Evolutionary conservation across 148 eudicot genomes (phyloP).

Genomic region (Nepenthes gracilis): DNA sequence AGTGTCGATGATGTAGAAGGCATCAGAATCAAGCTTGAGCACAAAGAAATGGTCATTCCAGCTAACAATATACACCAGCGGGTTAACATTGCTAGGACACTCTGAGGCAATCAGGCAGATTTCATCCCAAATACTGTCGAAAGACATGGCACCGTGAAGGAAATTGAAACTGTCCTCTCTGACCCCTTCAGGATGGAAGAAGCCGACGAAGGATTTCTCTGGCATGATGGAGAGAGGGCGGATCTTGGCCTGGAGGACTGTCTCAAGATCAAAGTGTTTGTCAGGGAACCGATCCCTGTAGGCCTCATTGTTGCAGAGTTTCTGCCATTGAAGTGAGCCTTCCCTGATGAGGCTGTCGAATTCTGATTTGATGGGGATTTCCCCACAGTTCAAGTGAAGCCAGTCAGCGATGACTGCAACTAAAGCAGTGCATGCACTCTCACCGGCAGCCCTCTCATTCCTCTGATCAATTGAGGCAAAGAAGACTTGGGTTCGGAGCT

Average conservation of each 20-base stretch:
- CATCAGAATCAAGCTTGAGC: slow-evolving; percentile 62
- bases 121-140: slow-evolving; percentile 81
- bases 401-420: slow-evolving; percentile 86
- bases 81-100: slow-evolving; percentile 14
- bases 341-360: slow-evolving; percentile 65
- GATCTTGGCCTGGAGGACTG: slow-evolving; percentile 50
- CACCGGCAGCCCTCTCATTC: slow-evolving; percentile 70
- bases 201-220: slow-evolving; percentile 68
- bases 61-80: slow-evolving; percentile 52
- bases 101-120: slow-evolving; percentile 28
- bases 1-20: slow-evolving; percentile 72
- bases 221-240: slow-evolving; percentile 42
- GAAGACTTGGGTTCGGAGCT: slow-evolving; percentile 55
- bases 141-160: slow-evolving; percentile 67
- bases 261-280: slow-evolving; percentile 83
- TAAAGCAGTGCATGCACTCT: slow-evolving; percentile 74
- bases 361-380: slow-evolving; percentile 66
- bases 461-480: slow-evolving; percentile 83
- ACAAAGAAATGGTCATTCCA: slow-evolving; percentile 88
- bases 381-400: slow-evolving; percentile 47
- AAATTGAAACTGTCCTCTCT: slow-evolving; percentile 34
- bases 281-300: slow-evolving; percentile 56
- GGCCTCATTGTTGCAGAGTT: slow-evolving; percentile 43
- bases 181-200: slow-evolving; percentile 63
- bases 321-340: slow-evolving; percentile 76